Conservation (phyloP, 2,329 filamentous ascomycete species). For the Beauveria australis region DNA sequence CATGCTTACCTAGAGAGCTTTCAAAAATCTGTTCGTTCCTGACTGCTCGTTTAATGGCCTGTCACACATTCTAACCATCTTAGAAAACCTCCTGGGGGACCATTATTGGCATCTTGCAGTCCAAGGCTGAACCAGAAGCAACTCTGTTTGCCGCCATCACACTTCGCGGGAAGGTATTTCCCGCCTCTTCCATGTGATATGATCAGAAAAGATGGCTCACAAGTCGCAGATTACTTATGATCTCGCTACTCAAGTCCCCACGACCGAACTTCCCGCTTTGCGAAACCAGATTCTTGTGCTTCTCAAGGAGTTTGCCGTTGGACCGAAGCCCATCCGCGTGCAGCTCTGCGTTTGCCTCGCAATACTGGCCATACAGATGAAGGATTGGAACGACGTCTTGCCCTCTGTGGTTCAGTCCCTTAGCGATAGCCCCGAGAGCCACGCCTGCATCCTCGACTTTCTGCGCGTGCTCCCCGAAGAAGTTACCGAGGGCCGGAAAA, state of each 20-base stretch:
- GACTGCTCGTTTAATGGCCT: not conserved
- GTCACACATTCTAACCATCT: constrained; percentile 14
- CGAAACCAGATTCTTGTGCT: constrained; percentile 78
- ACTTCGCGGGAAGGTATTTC: constrained; percentile 83
- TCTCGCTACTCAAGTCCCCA: constrained; percentile 72
- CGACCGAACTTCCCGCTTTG: constrained; percentile 64
- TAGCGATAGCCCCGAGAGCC: constrained; percentile 65
- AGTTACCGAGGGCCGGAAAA: constrained; percentile 98
- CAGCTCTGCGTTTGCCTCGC: constrained; percentile 93
- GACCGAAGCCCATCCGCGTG: constrained; percentile 76
- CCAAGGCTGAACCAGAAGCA: constrained; percentile 70
- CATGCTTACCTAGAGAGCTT: constrained; percentile 89
- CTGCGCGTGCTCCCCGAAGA: constrained; percentile 95
- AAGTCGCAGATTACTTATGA: constrained; percentile 81
- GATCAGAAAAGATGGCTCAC: not conserved
- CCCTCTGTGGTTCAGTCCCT: constrained; percentile 71
- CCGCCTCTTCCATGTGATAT: not conserved
- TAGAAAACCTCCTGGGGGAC: constrained; percentile 87
- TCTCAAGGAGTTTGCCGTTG: constrained; percentile 71
- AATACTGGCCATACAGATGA: constrained; percentile 93
- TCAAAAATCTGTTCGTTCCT: constrained; percentile 77
- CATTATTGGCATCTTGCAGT: constrained; percentile 79
- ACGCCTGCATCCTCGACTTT: constrained; percentile 89
- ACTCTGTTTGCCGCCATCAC: constrained; percentile 96
- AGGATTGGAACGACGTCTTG: constrained; percentile 88